These are phyloP conservation scores for Thraustochytrium sp. DNA, from an alignment of 352 stramenopile genomes.

Conservation along the genomic window DNA sequence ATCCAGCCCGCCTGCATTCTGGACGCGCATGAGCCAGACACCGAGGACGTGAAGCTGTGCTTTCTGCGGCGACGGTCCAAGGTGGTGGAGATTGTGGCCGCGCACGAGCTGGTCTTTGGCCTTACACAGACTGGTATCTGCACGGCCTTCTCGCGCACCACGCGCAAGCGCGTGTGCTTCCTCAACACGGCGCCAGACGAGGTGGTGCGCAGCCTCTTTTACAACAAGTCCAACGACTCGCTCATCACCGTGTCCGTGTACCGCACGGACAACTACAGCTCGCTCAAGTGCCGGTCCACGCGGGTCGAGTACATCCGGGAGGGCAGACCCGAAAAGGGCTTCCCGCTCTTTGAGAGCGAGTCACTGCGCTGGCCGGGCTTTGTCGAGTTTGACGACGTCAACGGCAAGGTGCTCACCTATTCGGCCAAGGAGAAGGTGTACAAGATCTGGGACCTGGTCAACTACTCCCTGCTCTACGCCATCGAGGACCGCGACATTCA, in stretches of 20 bases:
- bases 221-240: constrained; percentile 44
- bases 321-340: not conserved
- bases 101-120: constrained; percentile 19
- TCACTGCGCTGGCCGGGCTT: constrained; percentile 42
- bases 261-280: constrained; percentile 27
- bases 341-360: constrained; percentile 38
- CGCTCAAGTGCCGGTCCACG: constrained; percentile 40
- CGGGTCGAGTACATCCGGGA: constrained; percentile 24
- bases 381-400: constrained; percentile 49
- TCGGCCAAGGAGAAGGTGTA: constrained; percentile 41
- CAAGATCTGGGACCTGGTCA: constrained; percentile 45
- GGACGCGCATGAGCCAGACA: constrained; percentile 25
- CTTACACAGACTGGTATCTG: constrained; percentile 36
- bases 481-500: constrained; percentile 39
- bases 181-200: constrained; percentile 42
- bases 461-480: constrained; percentile 36
- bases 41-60: constrained; percentile 35
- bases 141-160: constrained; percentile 4
- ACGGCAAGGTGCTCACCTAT: constrained; percentile 43
- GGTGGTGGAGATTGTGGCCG: constrained; percentile 33
- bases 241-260: constrained; percentile 42
- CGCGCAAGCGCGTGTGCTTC: constrained; percentile 18
- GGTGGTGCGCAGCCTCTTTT: constrained; percentile 39
- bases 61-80: constrained; percentile 22
- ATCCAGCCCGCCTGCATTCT: not conserved